Percentiles rank a stretch among this genome's conserved stretches.
Evolutionary conservation across 73 alveolate genomes (phyloP).

Genomic region (Tetrahymena thermophila): DNA sequence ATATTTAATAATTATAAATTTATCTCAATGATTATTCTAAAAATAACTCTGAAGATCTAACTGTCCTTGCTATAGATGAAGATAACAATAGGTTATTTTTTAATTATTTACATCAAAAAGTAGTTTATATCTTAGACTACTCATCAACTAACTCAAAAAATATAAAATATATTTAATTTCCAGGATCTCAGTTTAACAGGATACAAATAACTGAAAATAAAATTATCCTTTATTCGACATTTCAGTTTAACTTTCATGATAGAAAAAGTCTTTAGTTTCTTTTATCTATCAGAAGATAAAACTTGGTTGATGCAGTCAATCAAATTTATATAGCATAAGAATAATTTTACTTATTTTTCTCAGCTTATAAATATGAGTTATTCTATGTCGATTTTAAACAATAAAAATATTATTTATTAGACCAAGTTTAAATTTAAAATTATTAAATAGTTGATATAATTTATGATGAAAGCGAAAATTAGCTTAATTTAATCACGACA

Average conservation of each 20-base stretch:
- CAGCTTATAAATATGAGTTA: neutral
- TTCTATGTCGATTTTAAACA: neutral
- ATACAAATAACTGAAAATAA: neutral
- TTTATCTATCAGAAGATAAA: neutral
- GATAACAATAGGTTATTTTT: neutral
- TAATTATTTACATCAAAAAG: no score
- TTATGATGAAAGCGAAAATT: no score
- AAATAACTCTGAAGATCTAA: neutral
- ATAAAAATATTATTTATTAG: neutral
- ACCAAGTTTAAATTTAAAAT: neutral
- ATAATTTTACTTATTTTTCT: no score
- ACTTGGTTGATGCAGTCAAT: neutral
- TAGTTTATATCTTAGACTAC: no score
- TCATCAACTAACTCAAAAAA: neutral
- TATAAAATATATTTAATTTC: neutral
- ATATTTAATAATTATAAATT: no score
- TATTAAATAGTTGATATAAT: neutral
- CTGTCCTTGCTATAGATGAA: neutral
- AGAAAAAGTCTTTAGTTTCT: neutral
- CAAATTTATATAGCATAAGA: neutral
- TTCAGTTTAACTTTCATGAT: neutral
- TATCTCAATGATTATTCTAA: neutral
- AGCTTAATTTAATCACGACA: no score
- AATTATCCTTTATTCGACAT: neutral
- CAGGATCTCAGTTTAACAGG: neutral